Evolutionary conservation across 352 stramenopile species (phyloP), one percentile per base, ranked within the genome.

Genomic region (Pythium sp.): DNA sequence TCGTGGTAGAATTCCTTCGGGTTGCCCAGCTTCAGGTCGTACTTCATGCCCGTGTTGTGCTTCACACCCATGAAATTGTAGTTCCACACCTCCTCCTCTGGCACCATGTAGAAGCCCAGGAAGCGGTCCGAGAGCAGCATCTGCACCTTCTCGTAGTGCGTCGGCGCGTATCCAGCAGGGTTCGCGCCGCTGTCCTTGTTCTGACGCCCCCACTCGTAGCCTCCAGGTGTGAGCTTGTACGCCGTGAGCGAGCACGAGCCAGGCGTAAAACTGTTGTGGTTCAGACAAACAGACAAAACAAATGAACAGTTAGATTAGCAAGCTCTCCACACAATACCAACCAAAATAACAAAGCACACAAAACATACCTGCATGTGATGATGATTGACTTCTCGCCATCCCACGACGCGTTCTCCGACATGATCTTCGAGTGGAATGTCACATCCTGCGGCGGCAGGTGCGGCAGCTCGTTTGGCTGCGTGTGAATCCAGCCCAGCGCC

Each of bases 1-100:
- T 99, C 97, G 70, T 99, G 90, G 82, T 99, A 99, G 74, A 99
- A 99, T 66, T 96, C 94, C 76, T 99, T 98, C n/a, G 98, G 98
- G 73, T 98, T 98, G 71, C 98, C 98, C 43, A 99, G 89, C 72
- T 98, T 98, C 43, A 99, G 79, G 70, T 91, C 83, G 75, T 99
- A 99, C 71, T 99, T 97, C 97, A 99, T 99, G 46, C 86, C 90
- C 24, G 86, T 90, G 61, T 94, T 98, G 86, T 99, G 97, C 75
- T 99, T 99, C 53, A 99, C 96, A 63, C 98, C 98, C 89, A 99
- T 98, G 73, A 99, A 99, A 75, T 99, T 99, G 84, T 99, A 99
- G 81, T 99, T 99, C 98, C 98, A 99, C 61, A 99, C 82, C 24
- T 98, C 94, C 67, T 98, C 95, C 58, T 98, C 94, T 8, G 98